phyloP scores from a whole-genome alignment of 805 yeast genomes.

The Wickerhamiella occidentalis region DNA sequence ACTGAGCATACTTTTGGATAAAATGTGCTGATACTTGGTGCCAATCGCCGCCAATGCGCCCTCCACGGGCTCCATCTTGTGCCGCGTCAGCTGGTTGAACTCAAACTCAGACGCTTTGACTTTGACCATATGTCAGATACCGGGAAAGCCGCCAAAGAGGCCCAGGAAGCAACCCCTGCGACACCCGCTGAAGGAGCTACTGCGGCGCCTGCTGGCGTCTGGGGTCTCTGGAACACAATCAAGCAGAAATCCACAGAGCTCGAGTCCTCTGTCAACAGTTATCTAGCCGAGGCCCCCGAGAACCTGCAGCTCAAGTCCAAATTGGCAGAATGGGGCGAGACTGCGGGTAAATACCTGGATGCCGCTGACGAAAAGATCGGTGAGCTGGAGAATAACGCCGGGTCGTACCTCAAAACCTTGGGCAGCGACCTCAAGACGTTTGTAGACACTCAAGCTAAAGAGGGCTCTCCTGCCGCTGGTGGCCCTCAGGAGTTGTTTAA shows the following conservation, averaged over 20 bases:
- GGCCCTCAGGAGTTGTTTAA: slow-evolving; percentile 32
- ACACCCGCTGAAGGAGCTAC: no score
- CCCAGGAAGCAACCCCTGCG: no score
- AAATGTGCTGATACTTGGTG: background rate
- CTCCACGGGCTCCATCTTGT: background rate
- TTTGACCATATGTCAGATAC: slow-evolving; percentile 8
- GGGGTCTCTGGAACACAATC: slow-evolving; percentile 10
- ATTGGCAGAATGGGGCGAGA: slow-evolving; percentile 26
- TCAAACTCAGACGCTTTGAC: slow-evolving; percentile 4
- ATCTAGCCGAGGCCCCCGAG: slow-evolving; percentile 15
- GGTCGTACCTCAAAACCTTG: slow-evolving; percentile 43
- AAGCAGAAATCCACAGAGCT: slow-evolving; percentile 5
- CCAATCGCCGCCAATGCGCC: background rate
- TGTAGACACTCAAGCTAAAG: slow-evolving; percentile 29
- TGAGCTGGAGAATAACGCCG: slow-evolving; percentile 56
- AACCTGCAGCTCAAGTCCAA: slow-evolving; percentile 21
- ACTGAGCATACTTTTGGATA: background rate
- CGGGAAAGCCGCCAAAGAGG: no score
- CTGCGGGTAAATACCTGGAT: slow-evolving; percentile 55
- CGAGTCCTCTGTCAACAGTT: slow-evolving; percentile 3
- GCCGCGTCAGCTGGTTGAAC: background rate
- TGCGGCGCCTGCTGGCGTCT: background rate
- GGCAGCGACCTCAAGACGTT: slow-evolving; percentile 36
- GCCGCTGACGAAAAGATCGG: slow-evolving; percentile 65
- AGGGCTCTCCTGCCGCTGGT: slow-evolving; percentile 11